Percentiles rank a stretch among this genome's conserved stretches.
Conservation (phyloP, 331 rosid genomes). For the Stylosanthes scabra region DNA sequence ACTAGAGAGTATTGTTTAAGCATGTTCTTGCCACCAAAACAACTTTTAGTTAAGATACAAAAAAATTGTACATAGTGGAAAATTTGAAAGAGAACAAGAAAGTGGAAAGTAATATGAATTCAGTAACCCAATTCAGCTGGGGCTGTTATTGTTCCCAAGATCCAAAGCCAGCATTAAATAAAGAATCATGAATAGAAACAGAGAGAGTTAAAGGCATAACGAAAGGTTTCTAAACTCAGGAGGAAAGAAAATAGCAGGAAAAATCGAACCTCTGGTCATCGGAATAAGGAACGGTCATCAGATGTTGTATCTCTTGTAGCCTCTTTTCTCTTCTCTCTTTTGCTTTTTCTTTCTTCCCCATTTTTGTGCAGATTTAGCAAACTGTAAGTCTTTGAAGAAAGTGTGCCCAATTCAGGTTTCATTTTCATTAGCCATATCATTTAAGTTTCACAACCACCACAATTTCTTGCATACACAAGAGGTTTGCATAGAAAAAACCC, state of each 20-base stretch:
- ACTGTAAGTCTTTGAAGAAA: neutral
- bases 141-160: neutral
- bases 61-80: neutral
- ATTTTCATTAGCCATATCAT: neutral
- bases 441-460: neutral
- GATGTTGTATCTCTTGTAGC: conserved; percentile 33
- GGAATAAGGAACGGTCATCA: conserved; percentile 43
- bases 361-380: neutral
- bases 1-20: neutral
- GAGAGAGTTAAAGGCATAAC: neutral
- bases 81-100: neutral
- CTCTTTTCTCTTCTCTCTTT: conserved; percentile 49
- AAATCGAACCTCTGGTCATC: conserved; percentile 38
- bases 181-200: neutral
- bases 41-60: neutral
- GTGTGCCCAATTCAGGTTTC: neutral
- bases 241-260: neutral
- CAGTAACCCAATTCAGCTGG: neutral
- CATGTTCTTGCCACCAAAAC: neutral
- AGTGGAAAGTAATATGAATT: neutral
- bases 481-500: neutral
- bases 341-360: conserved; percentile 45
- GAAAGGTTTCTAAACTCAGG: no score
- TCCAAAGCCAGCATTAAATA: neutral
- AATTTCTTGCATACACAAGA: neutral